Conservation (phyloP, 2,329 filamentous ascomycete species). For the Neurospora crassa region DNA sequence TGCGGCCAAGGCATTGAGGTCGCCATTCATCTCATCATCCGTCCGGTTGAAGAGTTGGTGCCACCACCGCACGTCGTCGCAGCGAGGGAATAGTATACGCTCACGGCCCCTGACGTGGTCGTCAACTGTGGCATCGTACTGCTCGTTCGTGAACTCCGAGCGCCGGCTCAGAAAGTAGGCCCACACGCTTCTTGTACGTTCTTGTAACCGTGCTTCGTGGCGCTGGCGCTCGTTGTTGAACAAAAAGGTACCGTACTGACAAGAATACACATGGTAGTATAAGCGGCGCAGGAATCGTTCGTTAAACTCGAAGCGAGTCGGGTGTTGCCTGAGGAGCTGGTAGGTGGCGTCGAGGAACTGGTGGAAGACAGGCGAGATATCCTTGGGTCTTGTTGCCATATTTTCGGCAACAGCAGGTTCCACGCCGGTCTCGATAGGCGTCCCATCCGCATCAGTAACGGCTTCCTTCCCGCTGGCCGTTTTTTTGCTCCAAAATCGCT, state of each 20-base stretch:
- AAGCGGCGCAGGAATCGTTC: slow-evolving; percentile 84
- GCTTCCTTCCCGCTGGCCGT: slow-evolving; percentile 46
- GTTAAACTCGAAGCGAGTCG: slow-evolving; percentile 89
- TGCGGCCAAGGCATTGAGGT: slow-evolving; percentile 43
- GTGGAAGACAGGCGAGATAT: slow-evolving; percentile 93
- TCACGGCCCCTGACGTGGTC: slow-evolving; percentile 74
- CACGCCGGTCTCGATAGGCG: neutral
- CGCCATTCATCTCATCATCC: slow-evolving; percentile 86
- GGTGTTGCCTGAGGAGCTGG: slow-evolving; percentile 77
- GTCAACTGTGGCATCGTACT: slow-evolving; percentile 66
- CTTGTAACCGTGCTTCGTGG: slow-evolving; percentile 54
- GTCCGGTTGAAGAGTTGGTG: slow-evolving; percentile 74
- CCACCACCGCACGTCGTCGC: slow-evolving; percentile 88
- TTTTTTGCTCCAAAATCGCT: slow-evolving; percentile 82
- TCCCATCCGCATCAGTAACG: neutral
- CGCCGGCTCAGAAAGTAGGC: slow-evolving; percentile 82
- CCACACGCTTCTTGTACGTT: slow-evolving; percentile 83
- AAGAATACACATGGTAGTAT: slow-evolving; percentile 89
- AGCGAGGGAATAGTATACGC: slow-evolving; percentile 70
- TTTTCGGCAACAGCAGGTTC: slow-evolving; percentile 32
- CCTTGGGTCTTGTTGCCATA: slow-evolving; percentile 71
- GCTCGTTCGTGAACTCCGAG: slow-evolving; percentile 71
- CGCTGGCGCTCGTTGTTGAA: slow-evolving; percentile 93
- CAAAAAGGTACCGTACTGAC: slow-evolving; percentile 93
- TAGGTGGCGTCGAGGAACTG: slow-evolving; percentile 94